A percentile compares a stretch with the other conserved stretches of the same genome.
Conservation (phyloP, 2,329 filamentous ascomycete genomes). For the Botryotinia convoluta region DNA sequence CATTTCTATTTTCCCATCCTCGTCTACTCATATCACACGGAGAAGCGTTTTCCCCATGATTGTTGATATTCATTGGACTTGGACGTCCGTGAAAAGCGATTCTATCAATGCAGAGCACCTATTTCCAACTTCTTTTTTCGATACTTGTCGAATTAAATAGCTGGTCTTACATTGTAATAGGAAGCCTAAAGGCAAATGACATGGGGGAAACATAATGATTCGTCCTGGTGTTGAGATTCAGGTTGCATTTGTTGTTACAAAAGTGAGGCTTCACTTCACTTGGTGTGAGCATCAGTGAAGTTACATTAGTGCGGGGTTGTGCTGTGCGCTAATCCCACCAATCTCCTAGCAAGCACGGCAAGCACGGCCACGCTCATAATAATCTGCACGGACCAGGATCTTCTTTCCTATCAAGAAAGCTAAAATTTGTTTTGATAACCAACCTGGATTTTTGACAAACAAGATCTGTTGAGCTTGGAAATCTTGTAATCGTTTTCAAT, state of each 20-base stretch:
- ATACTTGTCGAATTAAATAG: background rate
- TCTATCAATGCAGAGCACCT: background rate
- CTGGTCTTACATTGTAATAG: background rate
- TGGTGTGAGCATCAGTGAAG: background rate
- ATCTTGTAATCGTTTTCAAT: background rate
- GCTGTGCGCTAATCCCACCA: background rate
- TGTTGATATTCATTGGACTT: background rate
- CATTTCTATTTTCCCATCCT: background rate
- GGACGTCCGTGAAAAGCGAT: background rate
- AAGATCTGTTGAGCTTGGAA: background rate
- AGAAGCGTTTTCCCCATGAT: background rate
- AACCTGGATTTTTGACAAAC: background rate
- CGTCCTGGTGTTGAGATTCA: background rate
- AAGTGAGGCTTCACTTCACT: background rate
- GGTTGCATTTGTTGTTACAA: background rate
- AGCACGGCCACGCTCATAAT: background rate
- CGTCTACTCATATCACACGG: background rate
- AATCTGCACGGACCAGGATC: background rate
- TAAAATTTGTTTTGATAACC: too few relatives aligned
- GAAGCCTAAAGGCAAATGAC: background rate
- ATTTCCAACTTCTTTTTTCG: background rate
- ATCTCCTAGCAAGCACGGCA: background rate
- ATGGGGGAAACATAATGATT: too few relatives aligned
- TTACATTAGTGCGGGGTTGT: background rate
- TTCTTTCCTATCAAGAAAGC: background rate